Evolutionary conservation across 2,329 filamentous ascomycete species (phyloP).

Genomic region (Stachybotrys chlorohalonatus): DNA sequence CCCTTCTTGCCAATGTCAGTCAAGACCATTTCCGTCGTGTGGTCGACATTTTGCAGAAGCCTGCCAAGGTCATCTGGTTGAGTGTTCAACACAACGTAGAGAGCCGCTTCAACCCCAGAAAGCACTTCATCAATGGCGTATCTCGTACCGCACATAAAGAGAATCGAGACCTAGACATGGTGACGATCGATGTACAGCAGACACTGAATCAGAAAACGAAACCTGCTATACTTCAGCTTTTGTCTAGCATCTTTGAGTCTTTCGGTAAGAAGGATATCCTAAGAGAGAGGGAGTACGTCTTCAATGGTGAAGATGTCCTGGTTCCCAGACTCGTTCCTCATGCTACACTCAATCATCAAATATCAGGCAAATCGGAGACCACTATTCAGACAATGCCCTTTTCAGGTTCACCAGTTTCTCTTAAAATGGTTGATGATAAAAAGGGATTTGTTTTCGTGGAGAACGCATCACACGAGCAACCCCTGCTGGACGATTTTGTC

Average conservation of each 20-base stretch:
- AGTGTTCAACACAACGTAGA: slow-evolving; percentile 2
- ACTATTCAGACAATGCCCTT: neutral
- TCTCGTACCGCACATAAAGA: slow-evolving; percentile 5
- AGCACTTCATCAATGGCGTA: slow-evolving; percentile 5
- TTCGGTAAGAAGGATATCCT: slow-evolving; percentile 1
- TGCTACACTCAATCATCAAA: slow-evolving; percentile 2
- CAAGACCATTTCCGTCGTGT: slow-evolving; percentile 1
- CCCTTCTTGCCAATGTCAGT: neutral
- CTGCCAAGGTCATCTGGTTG: slow-evolving; percentile 3
- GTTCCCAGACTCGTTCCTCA: slow-evolving; percentile 4
- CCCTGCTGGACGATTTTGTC: slow-evolving; percentile 4
- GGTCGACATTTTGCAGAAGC: slow-evolving; percentile 2
- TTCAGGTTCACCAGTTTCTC: neutral
- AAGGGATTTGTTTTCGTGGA: neutral
- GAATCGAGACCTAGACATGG: slow-evolving; percentile 5
- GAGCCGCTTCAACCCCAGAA: slow-evolving; percentile 2
- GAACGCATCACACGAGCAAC: neutral
- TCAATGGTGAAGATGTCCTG: slow-evolving; percentile 4
- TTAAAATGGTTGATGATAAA: neutral
- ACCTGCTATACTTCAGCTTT: slow-evolving; percentile 1
- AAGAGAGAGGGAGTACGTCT: slow-evolving; percentile 4
- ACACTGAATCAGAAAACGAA: neutral
- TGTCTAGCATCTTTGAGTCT: slow-evolving; percentile 1
- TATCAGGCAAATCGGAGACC: slow-evolving; percentile 1
- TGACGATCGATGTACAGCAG: slow-evolving; percentile 6